Evolutionary conservation across 2,329 filamentous ascomycete genomes (phyloP), one percentile per base, ranked within the genome.

Genomic region (Colletotrichum higginsianum): DNA sequence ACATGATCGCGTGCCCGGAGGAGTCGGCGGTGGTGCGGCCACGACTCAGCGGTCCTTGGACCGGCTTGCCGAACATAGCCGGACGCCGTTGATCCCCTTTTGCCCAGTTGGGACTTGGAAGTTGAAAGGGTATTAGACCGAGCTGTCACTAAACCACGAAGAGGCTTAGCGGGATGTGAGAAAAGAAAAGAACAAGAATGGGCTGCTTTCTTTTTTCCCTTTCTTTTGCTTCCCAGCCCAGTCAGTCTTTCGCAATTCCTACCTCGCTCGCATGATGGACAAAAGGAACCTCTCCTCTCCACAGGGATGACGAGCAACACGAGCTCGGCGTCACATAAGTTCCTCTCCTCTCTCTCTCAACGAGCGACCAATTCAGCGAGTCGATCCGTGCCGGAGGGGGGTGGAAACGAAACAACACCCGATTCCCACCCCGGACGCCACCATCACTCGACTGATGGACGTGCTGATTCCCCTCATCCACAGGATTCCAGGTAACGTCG

Each of bases 331-430:
- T 71, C 58, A 63, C 50, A 46, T 30, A 55, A 47, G 30, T 30
- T 30, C 30, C 30, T 30, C 30, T 30, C 30, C 30, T 30, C 2
- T 16, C 26, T 30, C 35, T 26, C n/a, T 16, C 44, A 49, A 18
- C 64, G 21, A 67, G 58, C 58, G 64, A 71, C 52, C 58, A 60
- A 58, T 67, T 68, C 58, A 57, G 68, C 68, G 68, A 63, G 58
- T 68, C 58, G 58, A 30, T 8, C 5, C 58, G 65, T 62, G 38
- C 21, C 46, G 38, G 46, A 23, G 13, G 8, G 9, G n/a, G 46
- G n/a, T 50, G 46, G 52, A 23, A 21, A 12, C 6, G n/a, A 38
- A 66, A 63, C 64, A 52, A 68, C 68, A 58, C 52, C 65, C 26
- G 46, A 58, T 68, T 68, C 26, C 68, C 68, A 68, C 65, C 46